These are phyloP conservation scores for Ligustrum vulgare DNA, from an alignment of 257 asterid species.

Conservation along the genomic window DNA sequence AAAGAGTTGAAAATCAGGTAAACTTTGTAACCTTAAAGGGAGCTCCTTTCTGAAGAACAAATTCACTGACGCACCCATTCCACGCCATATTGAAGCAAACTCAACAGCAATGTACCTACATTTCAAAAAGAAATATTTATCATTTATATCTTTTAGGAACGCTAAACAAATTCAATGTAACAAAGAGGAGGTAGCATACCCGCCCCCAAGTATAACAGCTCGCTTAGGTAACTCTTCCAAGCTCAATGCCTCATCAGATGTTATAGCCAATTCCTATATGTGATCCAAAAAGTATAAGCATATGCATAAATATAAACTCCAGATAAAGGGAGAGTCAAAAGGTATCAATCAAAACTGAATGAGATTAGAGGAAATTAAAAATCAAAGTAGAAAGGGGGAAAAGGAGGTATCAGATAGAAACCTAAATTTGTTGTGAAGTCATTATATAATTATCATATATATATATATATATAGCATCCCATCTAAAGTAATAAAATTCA, in stretches of 20 bases:
- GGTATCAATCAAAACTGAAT: not conserved
- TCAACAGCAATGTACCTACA: conserved; percentile 95
- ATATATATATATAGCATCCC: not conserved
- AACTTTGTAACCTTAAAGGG: conserved; percentile 74
- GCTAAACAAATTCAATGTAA: conserved; percentile 16
- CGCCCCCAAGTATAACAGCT: conserved; percentile 88
- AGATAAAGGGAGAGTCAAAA: conserved; percentile 1
- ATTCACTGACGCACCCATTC: conserved; percentile 92
- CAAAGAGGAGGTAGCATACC: conserved; percentile 46
- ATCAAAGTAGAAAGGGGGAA: not conserved
- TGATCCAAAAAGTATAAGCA: conserved; percentile 16
- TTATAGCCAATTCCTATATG: conserved; percentile 78
- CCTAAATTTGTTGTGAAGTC: not conserved
- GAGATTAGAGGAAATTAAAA: not conserved
- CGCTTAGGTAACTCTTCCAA: conserved; percentile 93
- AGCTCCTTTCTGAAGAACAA: conserved; percentile 89
- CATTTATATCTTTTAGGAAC: conserved; percentile 18
- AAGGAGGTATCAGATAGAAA: not conserved
- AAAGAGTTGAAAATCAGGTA: conserved; percentile 12
- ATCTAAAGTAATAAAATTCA: not conserved
- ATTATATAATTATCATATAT: too few species aligned
- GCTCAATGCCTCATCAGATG: conserved; percentile 99
- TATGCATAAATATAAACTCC: not conserved
- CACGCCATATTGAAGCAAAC: conserved; percentile 99
- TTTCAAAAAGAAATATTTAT: conserved; percentile 7